These are phyloP conservation scores for Cerioporus squamosus DNA, from an alignment of 1,284 basidiomycete species.

Conservation along the genomic window DNA sequence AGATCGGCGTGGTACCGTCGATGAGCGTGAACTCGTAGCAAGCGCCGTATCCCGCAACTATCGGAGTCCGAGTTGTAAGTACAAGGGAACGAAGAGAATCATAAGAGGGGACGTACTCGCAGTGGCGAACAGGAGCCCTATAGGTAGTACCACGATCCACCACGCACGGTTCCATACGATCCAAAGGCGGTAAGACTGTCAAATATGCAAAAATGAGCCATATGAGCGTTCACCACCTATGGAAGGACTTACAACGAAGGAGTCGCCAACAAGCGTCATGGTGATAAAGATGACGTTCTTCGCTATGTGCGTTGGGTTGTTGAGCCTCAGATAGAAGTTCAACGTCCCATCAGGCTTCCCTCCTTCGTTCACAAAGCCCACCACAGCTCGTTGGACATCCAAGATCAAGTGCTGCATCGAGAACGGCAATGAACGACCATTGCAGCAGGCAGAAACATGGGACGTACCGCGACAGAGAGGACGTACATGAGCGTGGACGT, in stretches of 20 bases:
- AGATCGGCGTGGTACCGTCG: conserved; percentile 7
- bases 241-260: conserved; percentile 12
- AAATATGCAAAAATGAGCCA: no score
- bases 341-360: conserved; percentile 3
- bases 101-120: not conserved
- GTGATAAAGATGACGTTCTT: conserved; percentile 13
- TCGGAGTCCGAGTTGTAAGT: not conserved
- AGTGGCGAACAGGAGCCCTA: conserved; percentile 3
- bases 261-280: conserved; percentile 16
- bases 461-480: conserved; percentile 12
- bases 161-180: conserved; percentile 12
- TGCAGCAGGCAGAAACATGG: not conserved
- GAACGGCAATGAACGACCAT: not conserved
- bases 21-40: conserved; percentile 8
- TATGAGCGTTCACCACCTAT: no score
- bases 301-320: conserved; percentile 7
- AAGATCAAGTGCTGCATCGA: conserved; percentile 9
- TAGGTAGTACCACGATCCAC: conserved; percentile 2
- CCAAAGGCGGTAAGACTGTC: conserved; percentile 14
- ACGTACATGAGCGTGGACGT: conserved; percentile 16
- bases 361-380: conserved; percentile 8
- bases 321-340: conserved; percentile 2
- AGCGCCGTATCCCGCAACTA: conserved; percentile 10
- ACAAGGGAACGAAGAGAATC: no score
- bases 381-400: conserved; percentile 10